A percentile compares a stretch with the other conserved stretches of the same genome.
These are phyloP conservation scores for Bothriochloa decipiens DNA, from an alignment of 176 grass and related monocot genomes.

Conservation along the genomic window DNA sequence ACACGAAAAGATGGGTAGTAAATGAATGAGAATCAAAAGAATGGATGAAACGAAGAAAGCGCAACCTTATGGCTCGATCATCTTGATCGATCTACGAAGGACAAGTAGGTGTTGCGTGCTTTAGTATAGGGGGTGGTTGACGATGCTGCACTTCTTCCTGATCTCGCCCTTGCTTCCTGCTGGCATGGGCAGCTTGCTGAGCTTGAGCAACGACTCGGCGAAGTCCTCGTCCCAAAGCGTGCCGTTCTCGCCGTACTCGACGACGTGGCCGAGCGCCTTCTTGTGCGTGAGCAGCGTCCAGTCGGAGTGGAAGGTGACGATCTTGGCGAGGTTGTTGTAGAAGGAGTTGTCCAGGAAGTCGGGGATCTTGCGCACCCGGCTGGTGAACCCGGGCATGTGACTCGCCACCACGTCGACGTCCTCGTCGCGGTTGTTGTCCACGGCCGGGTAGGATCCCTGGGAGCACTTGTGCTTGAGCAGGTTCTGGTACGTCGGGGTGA, in stretches of 20 bases:
- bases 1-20: background rate
- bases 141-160: slow-evolving; percentile 53
- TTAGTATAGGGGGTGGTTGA: slow-evolving; percentile 18
- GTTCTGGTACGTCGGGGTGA: slow-evolving; percentile 39
- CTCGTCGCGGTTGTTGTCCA: slow-evolving; percentile 38
- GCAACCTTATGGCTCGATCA: background rate
- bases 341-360: slow-evolving; percentile 48
- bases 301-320: slow-evolving; percentile 65
- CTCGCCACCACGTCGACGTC: background rate
- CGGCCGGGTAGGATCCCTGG: slow-evolving; percentile 5
- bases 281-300: slow-evolving; percentile 39
- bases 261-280: slow-evolving; percentile 37
- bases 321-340: slow-evolving; percentile 49
- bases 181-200: slow-evolving; percentile 59
- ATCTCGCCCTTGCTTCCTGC: slow-evolving; percentile 58
- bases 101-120: background rate
- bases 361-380: slow-evolving; percentile 42
- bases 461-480: slow-evolving; percentile 46
- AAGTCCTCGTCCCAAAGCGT: slow-evolving; percentile 56
- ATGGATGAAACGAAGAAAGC: background rate
- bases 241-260: slow-evolving; percentile 38
- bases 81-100: background rate
- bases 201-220: slow-evolving; percentile 53
- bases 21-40: background rate
- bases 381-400: slow-evolving; percentile 35